A percentile compares a stretch with the other conserved stretches of the same genome.
phyloP scores from a whole-genome alignment of 2,329 filamentous ascomycete species.

The Hymenoscyphus fraxineus region DNA sequence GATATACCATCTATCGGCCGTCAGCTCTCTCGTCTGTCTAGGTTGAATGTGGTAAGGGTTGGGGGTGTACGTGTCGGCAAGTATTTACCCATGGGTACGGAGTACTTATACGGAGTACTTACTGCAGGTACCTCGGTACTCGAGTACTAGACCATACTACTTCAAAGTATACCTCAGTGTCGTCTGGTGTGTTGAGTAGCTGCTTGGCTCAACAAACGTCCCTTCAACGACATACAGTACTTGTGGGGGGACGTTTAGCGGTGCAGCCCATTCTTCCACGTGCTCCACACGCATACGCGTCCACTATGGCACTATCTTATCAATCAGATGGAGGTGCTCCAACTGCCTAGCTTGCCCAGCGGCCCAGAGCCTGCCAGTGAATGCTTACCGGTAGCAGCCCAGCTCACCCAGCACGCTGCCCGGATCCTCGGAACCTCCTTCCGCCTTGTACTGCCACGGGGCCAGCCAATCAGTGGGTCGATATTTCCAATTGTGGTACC shows the following conservation, averaged over 20 bases:
- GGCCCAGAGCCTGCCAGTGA: not conserved
- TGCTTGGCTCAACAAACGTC: too few relatives aligned
- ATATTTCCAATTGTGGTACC: not conserved
- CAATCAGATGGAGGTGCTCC: not conserved
- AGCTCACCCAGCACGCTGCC: not conserved
- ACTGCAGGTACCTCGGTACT: not conserved
- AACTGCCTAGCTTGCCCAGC: too few relatives aligned
- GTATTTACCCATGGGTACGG: not conserved
- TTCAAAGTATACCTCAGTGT: too few relatives aligned
- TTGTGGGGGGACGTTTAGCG: too few relatives aligned
- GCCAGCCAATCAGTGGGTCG: not conserved
- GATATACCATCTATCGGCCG: not conserved
- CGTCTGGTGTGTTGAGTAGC: too few relatives aligned
- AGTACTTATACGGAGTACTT: too few relatives aligned
- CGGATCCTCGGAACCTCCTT: not conserved
- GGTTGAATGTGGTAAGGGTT: not conserved
- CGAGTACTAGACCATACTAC: too few relatives aligned
- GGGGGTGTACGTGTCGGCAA: not conserved
- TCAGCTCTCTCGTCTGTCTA: not conserved
- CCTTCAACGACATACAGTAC: too few relatives aligned
- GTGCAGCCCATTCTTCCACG: too few relatives aligned
- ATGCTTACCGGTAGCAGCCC: not conserved
- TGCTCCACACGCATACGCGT: too few relatives aligned
- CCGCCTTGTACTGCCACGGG: not conserved
- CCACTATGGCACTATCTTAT: too few relatives aligned